Base-by-base conservation (phyloP, 768 basidiomycete species). In the Paxillus ammoniavirescens region DNA sequence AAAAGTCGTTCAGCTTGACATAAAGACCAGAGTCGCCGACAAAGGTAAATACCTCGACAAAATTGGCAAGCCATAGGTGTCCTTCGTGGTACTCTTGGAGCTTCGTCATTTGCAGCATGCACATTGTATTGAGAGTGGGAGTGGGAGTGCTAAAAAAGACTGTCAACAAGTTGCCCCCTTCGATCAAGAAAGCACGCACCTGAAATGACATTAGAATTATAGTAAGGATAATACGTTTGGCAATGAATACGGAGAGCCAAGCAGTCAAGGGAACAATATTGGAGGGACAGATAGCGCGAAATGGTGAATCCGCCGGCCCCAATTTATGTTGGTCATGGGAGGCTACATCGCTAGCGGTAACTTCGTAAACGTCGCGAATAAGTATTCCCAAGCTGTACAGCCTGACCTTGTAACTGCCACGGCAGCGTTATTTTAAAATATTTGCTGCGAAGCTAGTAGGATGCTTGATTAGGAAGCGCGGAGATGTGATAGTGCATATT, bases 51-150 rank as follows among this genome's bases (percentile, higher is more conserved):
- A 84, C 87, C 83, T 67, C 87, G 74, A 65, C 87, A 89, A 62
- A 89, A 89, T 50, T 79, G 77, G 62, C 87, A 89, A 7, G 87
- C 87, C 84, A 89, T 87, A 0, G 82, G 78, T 0, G 81, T 85
- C 50, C 86, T 60, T 54, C 76, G 71, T 6, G 77, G 75, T 10
- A 66, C 62, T 58, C 68, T 57, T 30, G 58, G 68, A 1, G 17
- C 12, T 0, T 68, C 68, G n/a, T 68, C 66, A 50, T 54, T 21
- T 42, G 31, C 53, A 38, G 50, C 0, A 7, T 64, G 53, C 42
- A 52, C 6, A 18, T 53, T 42, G 54, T 63, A 60, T 35, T 55
- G 57, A 31, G 56, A 13, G n/a, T 52, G 18, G 50, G 65, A 49
- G n/a, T 52, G 18, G 50, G 65, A 49, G 17, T 52, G n/a, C 63